Evolutionary conservation across 495 filamentous ascomycete genomes (phyloP).

Genomic region (Neurospora sp.): DNA sequence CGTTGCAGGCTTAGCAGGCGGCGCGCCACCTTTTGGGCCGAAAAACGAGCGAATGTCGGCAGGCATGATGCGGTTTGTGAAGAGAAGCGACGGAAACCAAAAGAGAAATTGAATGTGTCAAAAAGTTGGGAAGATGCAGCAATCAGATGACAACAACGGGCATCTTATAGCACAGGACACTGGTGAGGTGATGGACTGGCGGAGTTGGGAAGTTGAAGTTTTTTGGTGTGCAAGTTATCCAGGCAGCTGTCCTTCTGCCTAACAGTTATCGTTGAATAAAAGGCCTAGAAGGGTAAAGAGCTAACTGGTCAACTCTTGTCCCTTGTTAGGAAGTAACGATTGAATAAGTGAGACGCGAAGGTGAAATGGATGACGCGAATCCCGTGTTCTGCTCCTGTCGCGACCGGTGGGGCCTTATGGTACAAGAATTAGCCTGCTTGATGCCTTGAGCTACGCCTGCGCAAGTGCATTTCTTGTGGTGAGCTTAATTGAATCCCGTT

Average conservation of each 20-base stretch:
- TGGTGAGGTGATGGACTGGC: background rate
- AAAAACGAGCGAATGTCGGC: conserved; percentile 75
- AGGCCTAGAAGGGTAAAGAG: background rate
- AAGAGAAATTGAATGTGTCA: background rate
- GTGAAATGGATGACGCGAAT: background rate
- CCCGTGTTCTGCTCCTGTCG: background rate
- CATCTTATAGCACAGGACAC: background rate
- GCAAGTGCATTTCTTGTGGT: background rate
- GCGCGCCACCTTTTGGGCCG: conserved; percentile 45
- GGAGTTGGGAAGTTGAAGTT: background rate
- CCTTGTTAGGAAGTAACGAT: background rate
- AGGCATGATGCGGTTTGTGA: conserved; percentile 41
- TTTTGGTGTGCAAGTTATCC: background rate
- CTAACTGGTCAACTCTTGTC: background rate
- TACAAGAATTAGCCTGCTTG: background rate
- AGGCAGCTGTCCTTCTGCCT: background rate
- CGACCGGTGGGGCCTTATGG: background rate
- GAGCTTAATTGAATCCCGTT: background rate
- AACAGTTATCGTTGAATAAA: background rate
- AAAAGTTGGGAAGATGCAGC: background rate
- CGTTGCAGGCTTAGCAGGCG: conserved; percentile 35
- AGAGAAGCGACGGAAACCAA: background rate
- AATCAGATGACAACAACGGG: background rate
- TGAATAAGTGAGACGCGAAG: background rate
- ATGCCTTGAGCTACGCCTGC: too few relatives aligned